Evolutionary conservation across 495 filamentous ascomycete species (phyloP).

Genomic region (Aspergillus bridgeri): DNA sequence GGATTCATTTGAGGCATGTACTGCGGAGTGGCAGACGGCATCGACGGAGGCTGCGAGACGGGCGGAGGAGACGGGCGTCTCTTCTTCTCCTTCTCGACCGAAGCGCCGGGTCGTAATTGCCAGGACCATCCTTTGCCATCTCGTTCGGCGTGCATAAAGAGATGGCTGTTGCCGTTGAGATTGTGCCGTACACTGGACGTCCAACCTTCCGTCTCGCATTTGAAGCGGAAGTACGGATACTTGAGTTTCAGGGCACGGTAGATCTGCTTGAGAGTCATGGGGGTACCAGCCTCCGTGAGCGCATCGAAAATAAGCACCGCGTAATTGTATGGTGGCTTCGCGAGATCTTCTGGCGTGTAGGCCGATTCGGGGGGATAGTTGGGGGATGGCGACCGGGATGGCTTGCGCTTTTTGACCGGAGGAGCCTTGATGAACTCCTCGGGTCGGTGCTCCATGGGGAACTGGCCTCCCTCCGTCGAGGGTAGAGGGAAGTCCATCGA

Average conservation of each 20-base stretch:
- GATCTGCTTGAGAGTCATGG: slow-evolving; percentile 87
- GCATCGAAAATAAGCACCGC: slow-evolving; percentile 89
- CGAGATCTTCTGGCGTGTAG: slow-evolving; percentile 78
- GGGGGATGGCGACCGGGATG: slow-evolving; percentile 65
- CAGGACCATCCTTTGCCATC: slow-evolving; percentile 71
- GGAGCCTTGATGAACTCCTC: slow-evolving; percentile 44
- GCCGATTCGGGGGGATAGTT: slow-evolving; percentile 69
- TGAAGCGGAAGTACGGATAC: slow-evolving; percentile 89
- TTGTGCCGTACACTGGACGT: slow-evolving; percentile 97
- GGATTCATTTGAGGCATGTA: slow-evolving; percentile 42
- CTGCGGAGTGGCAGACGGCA: slow-evolving; percentile 34
- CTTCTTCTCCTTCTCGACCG: slow-evolving; percentile 70
- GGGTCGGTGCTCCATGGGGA: slow-evolving; percentile 39
- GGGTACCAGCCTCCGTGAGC: slow-evolving; percentile 64
- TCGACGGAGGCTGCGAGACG: slow-evolving; percentile 34
- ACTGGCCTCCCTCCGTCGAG: slow-evolving; percentile 46
- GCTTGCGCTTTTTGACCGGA: slow-evolving; percentile 53
- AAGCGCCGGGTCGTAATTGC: slow-evolving; percentile 59
- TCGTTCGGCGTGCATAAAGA: slow-evolving; percentile 80
- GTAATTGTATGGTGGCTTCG: slow-evolving; percentile 83
- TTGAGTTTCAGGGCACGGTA: slow-evolving; percentile 83
- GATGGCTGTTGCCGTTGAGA: slow-evolving; percentile 74
- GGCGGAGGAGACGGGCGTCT: slow-evolving; percentile 52
- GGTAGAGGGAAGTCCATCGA: slow-evolving; percentile 40
- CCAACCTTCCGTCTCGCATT: slow-evolving; percentile 80